Base-by-base conservation (phyloP, 2,329 filamentous ascomycete species). In the Phialophora expanda region DNA sequence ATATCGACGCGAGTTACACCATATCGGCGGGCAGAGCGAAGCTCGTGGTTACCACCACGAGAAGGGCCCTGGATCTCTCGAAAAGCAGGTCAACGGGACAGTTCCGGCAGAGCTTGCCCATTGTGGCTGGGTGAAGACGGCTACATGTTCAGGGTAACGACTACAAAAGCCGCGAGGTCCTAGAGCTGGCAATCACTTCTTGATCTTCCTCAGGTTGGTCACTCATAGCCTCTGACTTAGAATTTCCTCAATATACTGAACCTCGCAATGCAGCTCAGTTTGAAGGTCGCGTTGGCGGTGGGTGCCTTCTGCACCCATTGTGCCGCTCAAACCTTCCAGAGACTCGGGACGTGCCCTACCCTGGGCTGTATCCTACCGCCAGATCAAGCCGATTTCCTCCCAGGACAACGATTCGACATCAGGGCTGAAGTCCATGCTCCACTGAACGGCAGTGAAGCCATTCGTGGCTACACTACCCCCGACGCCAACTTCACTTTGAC, bases 331-430 rank as follows among this genome's bases (percentile, higher is more conserved):
- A 83, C 82, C n/a, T 86, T 83, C 74, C 83, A 84, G 72, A 79
- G 85, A 62, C 76, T 86, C 30, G 84, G 84, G 68, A 79, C 82
- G 62, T 87, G 85, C 73, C 85, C 85, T 34, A 82, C 80, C 4
- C 75, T 87, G 62, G 85, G 85, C 74, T 85, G 83, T 68, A 79
- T 87, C 64, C 83, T 86, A 63, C 85, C 85, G 56, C 85, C 85
- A 22, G 85, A 87, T 70, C 84, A 86, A 80, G 88, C 89, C 69
- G 91, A 95, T 74, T 95, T 95, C 79, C 84, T 96, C 1, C 88
- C 91, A 4, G 91, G 91, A 12, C 91, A 95, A 79, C 89, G 86
- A 76, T 95, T 95, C 74, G 92, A 95, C 75, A 88, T 96, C 69
- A 89, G 91, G 66, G 85, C 94, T 66, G 91, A 95, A 77, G 86